These are phyloP conservation scores for Boletus reticulatus DNA, from an alignment of 768 basidiomycete genomes.

Conservation along the genomic window DNA sequence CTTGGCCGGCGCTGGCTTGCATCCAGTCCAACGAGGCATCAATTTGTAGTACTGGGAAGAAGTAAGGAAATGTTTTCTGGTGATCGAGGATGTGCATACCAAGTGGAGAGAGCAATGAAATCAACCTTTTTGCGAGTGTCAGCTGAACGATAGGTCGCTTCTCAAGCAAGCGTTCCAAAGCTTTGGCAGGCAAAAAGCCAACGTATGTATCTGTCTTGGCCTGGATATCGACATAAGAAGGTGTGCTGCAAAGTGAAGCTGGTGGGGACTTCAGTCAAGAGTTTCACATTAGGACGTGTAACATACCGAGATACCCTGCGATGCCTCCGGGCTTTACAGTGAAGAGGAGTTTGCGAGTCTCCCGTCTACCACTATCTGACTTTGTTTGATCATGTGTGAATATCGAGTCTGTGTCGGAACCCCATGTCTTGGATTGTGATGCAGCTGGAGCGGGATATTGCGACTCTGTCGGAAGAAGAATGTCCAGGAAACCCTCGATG, in stretches of 20 bases:
- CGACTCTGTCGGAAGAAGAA: conserved; percentile 57
- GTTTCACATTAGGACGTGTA: neutral
- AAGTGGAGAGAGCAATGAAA: conserved; percentile 90
- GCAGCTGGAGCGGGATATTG: conserved; percentile 2
- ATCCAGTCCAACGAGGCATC: conserved; percentile 98
- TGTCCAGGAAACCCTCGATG: conserved; percentile 94
- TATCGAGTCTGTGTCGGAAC: conserved; percentile 38
- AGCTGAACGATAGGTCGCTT: conserved; percentile 93
- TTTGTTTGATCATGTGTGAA: conserved; percentile 32
- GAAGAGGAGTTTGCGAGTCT: conserved; percentile 72
- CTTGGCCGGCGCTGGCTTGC: conserved; percentile 94
- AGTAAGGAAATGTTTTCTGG: conserved; percentile 4
- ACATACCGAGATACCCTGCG: conserved; percentile 87
- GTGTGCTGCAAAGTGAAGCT: conserved; percentile 89
- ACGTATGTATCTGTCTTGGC: conserved; percentile 99
- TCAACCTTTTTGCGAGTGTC: conserved; percentile 93
- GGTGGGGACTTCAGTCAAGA: neutral
- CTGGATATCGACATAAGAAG: conserved; percentile 94
- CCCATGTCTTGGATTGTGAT: conserved; percentile 18
- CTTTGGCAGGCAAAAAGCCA: conserved; percentile 86
- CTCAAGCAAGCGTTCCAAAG: conserved; percentile 88
- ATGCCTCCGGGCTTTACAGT: conserved; percentile 97
- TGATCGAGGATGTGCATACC: conserved; percentile 44
- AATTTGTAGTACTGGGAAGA: conserved; percentile 79
- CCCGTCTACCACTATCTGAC: conserved; percentile 30